Base-by-base conservation (phyloP, 2,329 filamentous ascomycete species). In the Sarocladiaceae sp. region DNA sequence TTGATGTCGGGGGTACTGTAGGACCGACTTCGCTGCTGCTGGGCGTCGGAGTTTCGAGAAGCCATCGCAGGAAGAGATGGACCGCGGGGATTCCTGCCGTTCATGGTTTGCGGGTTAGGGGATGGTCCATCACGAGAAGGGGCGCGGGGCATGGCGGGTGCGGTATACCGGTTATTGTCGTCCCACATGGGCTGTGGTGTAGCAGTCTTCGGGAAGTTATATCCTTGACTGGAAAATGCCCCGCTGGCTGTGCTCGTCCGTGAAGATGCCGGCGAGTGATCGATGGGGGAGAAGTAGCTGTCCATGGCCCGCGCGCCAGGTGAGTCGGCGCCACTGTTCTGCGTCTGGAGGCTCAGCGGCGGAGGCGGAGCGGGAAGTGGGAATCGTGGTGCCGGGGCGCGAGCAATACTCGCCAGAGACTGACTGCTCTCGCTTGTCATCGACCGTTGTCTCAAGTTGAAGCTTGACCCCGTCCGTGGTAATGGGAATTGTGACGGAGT, bases 1-100 rank as follows among this genome's bases (percentile, higher is more conserved):
- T 95, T 90, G 60, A 96, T 96, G 66, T 97, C 92, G 7, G 94
- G 93, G 57, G 92, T 97, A 71, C 93, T 97, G 63, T 95, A 95
- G 33, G 92, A 96, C 57, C 94, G 83, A 71, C 89, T 86, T 58
- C 91, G 81, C 63, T 87, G 84, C 65, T 90, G 85, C 57, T 85
- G 73, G 64, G 78, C 69, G 57, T 77, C 74, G 60, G 77, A 73
- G 59, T 83, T 69, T 57, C 76, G 71, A 1, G 76, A 73, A 15
- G 84, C 76, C 78, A 90, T 86, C 17, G 82, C 86, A 39, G 88
- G 88, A 59, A 95, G 75, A 11, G 89, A 95, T 20, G 90, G 90
- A n/a, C 88, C 82, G 59, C 90, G 85, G 40, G 82, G 79, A 60
- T 81, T 83, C 58, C 88, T 79, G 33, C 80, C 80, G 54, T 82